Evolutionary conservation across 192 early-diverging fungal species (phyloP).

Genomic region (Podila clonocystis): DNA sequence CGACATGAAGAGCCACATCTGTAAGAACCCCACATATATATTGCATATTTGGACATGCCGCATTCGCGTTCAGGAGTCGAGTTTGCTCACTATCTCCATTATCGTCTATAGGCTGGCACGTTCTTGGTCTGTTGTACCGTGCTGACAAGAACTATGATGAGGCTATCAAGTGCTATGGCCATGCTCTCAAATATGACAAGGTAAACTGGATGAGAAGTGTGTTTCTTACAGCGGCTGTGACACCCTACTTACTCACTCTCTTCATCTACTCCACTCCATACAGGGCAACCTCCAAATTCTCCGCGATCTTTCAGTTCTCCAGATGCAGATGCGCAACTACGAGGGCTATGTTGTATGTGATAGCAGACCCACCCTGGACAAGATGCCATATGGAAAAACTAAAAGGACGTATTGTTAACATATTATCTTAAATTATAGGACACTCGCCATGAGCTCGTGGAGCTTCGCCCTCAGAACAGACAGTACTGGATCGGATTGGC

Average conservation of each 20-base stretch:
- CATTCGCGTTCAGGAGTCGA: not conserved
- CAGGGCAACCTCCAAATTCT: conserved; percentile 91
- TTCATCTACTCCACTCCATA: not conserved
- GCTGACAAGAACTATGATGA: conserved; percentile 94
- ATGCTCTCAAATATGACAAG: conserved; percentile 87
- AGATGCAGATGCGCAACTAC: conserved; percentile 89
- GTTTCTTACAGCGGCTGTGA: not conserved
- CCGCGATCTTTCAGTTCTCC: conserved; percentile 87
- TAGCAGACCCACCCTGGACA: too few species aligned
- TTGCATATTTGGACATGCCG: not conserved
- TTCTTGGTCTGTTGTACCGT: conserved; percentile 92
- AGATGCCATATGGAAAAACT: too few species aligned
- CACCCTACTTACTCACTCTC: not conserved
- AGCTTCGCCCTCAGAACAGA: conserved; percentile 72
- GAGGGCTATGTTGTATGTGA: conserved; percentile 74
- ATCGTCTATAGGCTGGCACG: conserved; percentile 86
- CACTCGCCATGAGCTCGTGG: conserved; percentile 73
- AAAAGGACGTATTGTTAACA: too few species aligned
- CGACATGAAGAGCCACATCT: conserved; percentile 87
- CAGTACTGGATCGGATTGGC: conserved; percentile 90
- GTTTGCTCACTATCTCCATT: conserved; percentile 3
- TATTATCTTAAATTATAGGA: conserved; percentile 53
- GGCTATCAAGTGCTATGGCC: conserved; percentile 90
- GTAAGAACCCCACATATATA: conserved; percentile 57
- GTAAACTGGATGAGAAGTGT: conserved; percentile 24